Evolutionary conservation across 176 grass and related monocot species (phyloP), one percentile per base, ranked within the genome.

Genomic region (Zizania latifolia): DNA sequence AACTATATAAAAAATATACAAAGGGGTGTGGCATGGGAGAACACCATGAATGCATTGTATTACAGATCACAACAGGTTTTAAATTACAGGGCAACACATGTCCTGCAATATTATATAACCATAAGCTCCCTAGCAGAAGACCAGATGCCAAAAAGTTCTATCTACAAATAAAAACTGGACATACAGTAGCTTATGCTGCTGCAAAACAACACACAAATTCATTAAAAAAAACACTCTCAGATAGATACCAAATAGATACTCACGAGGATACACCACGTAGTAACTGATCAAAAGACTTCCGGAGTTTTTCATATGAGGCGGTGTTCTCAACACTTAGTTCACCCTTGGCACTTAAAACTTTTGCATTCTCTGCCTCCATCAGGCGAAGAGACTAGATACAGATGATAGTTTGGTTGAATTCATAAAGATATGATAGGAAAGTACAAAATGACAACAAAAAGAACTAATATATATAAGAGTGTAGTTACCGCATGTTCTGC

Each of bases 351-450:
- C 80, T 94, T 62, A 99, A 85, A 78, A 88, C 73, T 84, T 99
- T 99, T 82, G 92, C 86, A 85, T 94, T 94, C 36, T 99, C 96
- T 61, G 84, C 73, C 88, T 99, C 95, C 92, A 92, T 90, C 66
- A 86, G 32, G 76, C 85, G 87, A 82, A 99, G 86, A 74, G 96
- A 92, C 96, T 99, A 69, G 28, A 66, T 24, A 75, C 27, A 81
- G 56, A 40, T 23, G 37, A 79, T 73, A 60, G 31, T 79, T 55
- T 43, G 9, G 16, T 17, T 65, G 19, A 30, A 72, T 62, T 75
- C 53, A 79, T 9, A 56, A 56, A 78, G 53, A 75, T 71, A 65
- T 67, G 58, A 72, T 62, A 80, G 23, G 51, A 46, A 67, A 68
- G n/a, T 58, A 26, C 30, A 26, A 43, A 44, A 53, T 51, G 10